These are phyloP conservation scores for Fulvia fulva DNA, from an alignment of 2,329 filamentous ascomycete genomes.

Conservation along the genomic window DNA sequence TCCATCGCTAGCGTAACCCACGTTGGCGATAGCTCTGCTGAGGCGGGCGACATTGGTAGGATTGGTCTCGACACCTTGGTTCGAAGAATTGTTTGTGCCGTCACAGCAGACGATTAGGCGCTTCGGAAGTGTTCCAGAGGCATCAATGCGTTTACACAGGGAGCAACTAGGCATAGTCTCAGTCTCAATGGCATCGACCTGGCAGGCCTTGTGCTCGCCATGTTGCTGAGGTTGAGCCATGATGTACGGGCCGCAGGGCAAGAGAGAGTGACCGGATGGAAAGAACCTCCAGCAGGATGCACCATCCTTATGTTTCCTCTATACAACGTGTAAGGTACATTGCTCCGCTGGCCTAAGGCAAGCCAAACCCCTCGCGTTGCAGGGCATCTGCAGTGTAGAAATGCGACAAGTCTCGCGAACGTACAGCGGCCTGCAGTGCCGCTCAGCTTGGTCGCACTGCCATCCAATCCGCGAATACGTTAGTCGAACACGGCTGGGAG, in stretches of 20 bases:
- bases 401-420: not conserved
- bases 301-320: not conserved
- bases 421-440: not conserved
- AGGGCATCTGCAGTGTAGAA: not conserved
- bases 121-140: slow-evolving; percentile 16
- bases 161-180: not conserved
- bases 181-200: not conserved
- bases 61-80: slow-evolving; percentile 20
- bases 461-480: not conserved
- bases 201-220: not conserved
- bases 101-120: slow-evolving; percentile 26
- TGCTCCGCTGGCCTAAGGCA: not conserved
- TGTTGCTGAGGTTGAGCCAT: not conserved
- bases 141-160: not conserved
- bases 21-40: slow-evolving; percentile 25
- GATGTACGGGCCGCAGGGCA: not conserved
- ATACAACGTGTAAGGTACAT: not conserved
- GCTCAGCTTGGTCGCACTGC: not conserved
- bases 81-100: slow-evolving; percentile 22
- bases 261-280: not conserved
- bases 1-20: slow-evolving; percentile 19
- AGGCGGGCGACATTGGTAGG: slow-evolving; percentile 28
- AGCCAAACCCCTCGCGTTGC: not conserved
- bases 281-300: not conserved
- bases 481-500: not conserved